A percentile compares a stretch with the other conserved stretches of the same genome.
Conservation (phyloP, 2,329 filamentous ascomycete species). For the Daldinia sp. region DNA sequence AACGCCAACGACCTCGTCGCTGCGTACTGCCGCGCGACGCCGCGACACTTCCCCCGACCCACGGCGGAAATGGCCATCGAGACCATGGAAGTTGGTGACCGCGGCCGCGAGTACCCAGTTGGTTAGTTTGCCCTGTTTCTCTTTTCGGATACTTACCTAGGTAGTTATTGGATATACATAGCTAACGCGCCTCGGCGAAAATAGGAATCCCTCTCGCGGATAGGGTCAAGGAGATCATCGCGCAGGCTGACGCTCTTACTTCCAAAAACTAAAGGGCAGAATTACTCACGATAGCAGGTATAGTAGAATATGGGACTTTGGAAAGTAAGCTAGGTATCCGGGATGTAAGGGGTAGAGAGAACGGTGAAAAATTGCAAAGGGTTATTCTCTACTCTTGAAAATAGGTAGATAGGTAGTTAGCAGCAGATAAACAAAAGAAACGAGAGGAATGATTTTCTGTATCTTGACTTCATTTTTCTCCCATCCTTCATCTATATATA, state of each 20-base stretch:
- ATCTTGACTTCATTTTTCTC: background rate
- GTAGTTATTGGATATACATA: too few relatives aligned
- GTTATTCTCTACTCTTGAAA: background rate
- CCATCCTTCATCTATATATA: background rate
- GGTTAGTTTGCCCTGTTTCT: slow-evolving; percentile 46
- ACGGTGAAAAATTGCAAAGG: background rate
- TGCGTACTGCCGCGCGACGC: slow-evolving; percentile 57
- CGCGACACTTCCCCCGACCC: slow-evolving; percentile 53
- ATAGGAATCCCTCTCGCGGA: background rate
- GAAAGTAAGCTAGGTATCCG: background rate
- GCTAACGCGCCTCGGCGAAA: background rate
- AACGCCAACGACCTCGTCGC: slow-evolving; percentile 65
- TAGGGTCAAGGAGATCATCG: background rate
- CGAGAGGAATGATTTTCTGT: background rate
- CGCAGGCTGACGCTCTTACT: background rate
- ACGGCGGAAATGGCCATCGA: slow-evolving; percentile 55
- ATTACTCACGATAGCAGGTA: too few relatives aligned
- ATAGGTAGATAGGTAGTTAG: background rate
- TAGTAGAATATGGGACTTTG: background rate
- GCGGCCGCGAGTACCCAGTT: slow-evolving; percentile 54
- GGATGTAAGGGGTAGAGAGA: background rate
- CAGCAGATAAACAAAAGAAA: too few relatives aligned
- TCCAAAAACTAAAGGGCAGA: background rate
- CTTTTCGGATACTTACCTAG: too few relatives aligned
- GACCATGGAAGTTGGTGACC: slow-evolving; percentile 59